phyloP scores from a whole-genome alignment of 169 alveolate genomes.

The Plasmodium billcollinsi region DNA sequence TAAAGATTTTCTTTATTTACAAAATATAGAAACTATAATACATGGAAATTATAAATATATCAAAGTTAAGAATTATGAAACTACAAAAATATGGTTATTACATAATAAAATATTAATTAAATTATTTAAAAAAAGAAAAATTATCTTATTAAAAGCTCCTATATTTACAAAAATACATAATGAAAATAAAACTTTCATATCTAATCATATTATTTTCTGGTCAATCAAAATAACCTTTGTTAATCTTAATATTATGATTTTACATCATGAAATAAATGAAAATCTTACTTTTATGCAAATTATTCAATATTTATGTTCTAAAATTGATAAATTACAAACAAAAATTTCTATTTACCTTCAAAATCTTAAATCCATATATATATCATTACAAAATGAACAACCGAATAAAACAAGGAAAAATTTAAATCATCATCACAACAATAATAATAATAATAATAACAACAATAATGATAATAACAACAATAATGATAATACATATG shows the following conservation, averaged over 20 bases:
- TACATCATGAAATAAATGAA: conserved; percentile 12
- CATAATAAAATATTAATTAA: conserved; percentile 4
- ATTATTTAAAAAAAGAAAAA: conserved; percentile 29
- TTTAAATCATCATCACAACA: not conserved
- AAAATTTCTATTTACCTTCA: not conserved
- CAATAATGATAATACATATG: not conserved
- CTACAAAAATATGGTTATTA: conserved; percentile 20
- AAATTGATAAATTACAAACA: conserved; percentile 5
- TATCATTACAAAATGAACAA: not conserved
- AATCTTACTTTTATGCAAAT: conserved; percentile 15
- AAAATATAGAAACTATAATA: conserved; percentile 21
- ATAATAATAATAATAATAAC: not conserved
- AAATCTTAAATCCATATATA: conserved; percentile 6
- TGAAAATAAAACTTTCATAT: conserved; percentile 19
- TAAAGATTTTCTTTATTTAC: conserved; percentile 31
- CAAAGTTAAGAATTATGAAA: conserved; percentile 30
- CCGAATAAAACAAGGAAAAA: not conserved
- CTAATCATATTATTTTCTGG: conserved; percentile 17
- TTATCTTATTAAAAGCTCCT: conserved; percentile 51
- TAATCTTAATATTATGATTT: conserved; percentile 4
- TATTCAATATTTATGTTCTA: not conserved
- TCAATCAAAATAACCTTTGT: conserved; percentile 19
- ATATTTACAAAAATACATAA: conserved; percentile 35
- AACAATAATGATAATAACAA: not conserved
- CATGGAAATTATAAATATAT: conserved; percentile 35